Evolutionary conservation across 1,284 basidiomycete species (phyloP), one percentile per base, ranked within the genome.

Genomic region (Waitea zeae): DNA sequence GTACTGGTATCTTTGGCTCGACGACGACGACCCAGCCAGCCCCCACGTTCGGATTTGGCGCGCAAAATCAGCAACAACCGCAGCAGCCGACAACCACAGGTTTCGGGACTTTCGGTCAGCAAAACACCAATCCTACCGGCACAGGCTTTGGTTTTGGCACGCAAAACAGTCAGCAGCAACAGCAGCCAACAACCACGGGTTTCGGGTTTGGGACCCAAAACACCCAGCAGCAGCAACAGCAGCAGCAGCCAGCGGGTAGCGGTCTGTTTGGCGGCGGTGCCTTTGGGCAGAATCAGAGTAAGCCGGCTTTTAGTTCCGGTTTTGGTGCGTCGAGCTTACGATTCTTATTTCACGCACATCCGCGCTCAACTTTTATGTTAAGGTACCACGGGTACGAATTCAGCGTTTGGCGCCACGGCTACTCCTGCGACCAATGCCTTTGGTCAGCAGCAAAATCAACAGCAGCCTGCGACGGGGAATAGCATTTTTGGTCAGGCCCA

Each of bases 401-500:
- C n/a, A n/a, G n/a, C n/a, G n/a, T 26, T 26, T n/a, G 24, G 9
- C 7, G 24, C 9, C 9, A n/a, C 24, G n/a, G n/a, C 7, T 26
- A 26, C 7, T n/a, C 7, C 24, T n/a, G n/a, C 24, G n/a, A 26
- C 24, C 24, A 26, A 49, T 28, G 37, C 53, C 3, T 61, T 63
- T 34, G 46, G 47, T 3, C 64, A 58, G 20, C 45, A 48, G 6
- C n/a, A n/a, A n/a, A 47, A 49, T 17, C 49, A 45, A 17, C 51
- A 43, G 19, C 47, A 43, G 11, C 41, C 43, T 26, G 46, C 59
- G 4, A 41, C 57, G 15, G 60, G 62, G 9, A 35, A 36, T 33
- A 49, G 58, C 20, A 44, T 54, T n/a, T 72, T 72, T 41, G 60
- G 58, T 3, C 51, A 56, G 28, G 46, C 48, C 36, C 58, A 47